Evolutionary conservation across 768 basidiomycete genomes (phyloP), one percentile per base, ranked within the genome.

Genomic region (Cystobasidium tubakii): DNA sequence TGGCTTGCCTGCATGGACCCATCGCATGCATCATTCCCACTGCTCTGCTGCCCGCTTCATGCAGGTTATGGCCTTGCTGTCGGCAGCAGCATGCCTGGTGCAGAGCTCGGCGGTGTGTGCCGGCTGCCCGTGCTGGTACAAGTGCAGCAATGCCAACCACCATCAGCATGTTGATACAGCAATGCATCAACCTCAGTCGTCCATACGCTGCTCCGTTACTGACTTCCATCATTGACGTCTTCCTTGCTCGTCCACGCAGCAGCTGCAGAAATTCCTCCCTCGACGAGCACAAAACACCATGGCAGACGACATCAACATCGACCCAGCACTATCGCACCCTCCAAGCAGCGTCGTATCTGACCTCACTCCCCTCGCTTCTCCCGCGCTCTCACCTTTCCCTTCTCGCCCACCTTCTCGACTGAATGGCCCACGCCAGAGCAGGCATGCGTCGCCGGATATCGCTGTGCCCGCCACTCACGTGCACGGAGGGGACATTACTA

Each of bases 291-390:
- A n/a, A n/a, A n/a, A n/a, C 12, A 50, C n/a, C 46, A 50, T 50
- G 46, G 46, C 46, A 50, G 46, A 50, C 46, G 46, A 50, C 46
- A 50, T 50, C 46, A 50, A 50, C 46, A 50, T 50, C 46, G 46
- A 50, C 21, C 46, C 46, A 50, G 46, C 46, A 3, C 46, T 50
- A 6, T 50, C 46, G 15, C 46, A 50, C 15, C 46, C 46, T 9
- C 15, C 46, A 15, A 50, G 46, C 46, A 50, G 46, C 46, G 46
- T 50, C 46, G 46, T 50, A 21, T 50, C 46, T 50, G 46, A 50
- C 46, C 46, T 50, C 46, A 50, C 46, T n/a, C 46, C 46, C 9
- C 46, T 50, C 46, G 46, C n/a, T n/a, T 50, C 46, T 15, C 46
- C 46, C 21, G 46, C 46, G 9, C 46, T 17, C 4, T 50, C 46